Percentiles rank a stretch among this genome's conserved stretches.
phyloP scores from a whole-genome alignment of 2,329 filamentous ascomycete species.

The Coniochaeta sp. region DNA sequence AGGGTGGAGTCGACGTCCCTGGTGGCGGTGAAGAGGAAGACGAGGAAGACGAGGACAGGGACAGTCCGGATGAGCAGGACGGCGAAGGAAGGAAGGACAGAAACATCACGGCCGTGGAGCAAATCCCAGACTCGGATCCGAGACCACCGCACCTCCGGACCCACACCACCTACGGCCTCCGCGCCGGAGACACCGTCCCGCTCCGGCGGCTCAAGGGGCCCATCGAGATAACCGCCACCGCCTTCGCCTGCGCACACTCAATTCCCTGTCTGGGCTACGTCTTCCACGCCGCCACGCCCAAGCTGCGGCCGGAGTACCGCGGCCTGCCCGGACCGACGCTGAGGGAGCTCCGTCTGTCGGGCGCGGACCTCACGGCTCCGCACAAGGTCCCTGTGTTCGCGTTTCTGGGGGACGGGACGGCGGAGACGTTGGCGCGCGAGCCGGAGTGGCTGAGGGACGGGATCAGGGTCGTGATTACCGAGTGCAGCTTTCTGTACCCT shows the following conservation, averaged over 20 bases:
- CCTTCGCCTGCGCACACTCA: slow-evolving; percentile 37
- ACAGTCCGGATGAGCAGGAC: neutral
- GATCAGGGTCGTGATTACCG: slow-evolving; percentile 38
- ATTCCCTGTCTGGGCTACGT: slow-evolving; percentile 41
- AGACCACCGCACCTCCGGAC: slow-evolving; percentile 15
- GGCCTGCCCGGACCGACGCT: slow-evolving; percentile 27
- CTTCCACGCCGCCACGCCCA: slow-evolving; percentile 30
- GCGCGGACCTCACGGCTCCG: slow-evolving; percentile 30
- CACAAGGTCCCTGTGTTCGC: slow-evolving; percentile 33
- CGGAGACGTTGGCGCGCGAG: slow-evolving; percentile 27
- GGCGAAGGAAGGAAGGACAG: neutral
- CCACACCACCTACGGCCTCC: slow-evolving; percentile 30
- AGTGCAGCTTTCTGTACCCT: slow-evolving; percentile 39
- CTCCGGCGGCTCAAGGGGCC: slow-evolving; percentile 23
- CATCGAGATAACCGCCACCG: slow-evolving; percentile 27
- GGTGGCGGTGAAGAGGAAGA: slow-evolving; percentile 11
- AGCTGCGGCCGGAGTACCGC: slow-evolving; percentile 29
- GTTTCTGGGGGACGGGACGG: slow-evolving; percentile 40
- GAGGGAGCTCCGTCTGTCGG: slow-evolving; percentile 26
- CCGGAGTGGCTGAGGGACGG: slow-evolving; percentile 30
- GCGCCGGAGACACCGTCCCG: slow-evolving; percentile 25
- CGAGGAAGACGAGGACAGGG: slow-evolving; percentile 4
- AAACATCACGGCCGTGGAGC: neutral
- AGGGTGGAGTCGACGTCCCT: slow-evolving; percentile 26
- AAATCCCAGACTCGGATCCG: neutral